Conservation (phyloP, 768 basidiomycete genomes). For the Hysterangium stoloniferum region DNA sequence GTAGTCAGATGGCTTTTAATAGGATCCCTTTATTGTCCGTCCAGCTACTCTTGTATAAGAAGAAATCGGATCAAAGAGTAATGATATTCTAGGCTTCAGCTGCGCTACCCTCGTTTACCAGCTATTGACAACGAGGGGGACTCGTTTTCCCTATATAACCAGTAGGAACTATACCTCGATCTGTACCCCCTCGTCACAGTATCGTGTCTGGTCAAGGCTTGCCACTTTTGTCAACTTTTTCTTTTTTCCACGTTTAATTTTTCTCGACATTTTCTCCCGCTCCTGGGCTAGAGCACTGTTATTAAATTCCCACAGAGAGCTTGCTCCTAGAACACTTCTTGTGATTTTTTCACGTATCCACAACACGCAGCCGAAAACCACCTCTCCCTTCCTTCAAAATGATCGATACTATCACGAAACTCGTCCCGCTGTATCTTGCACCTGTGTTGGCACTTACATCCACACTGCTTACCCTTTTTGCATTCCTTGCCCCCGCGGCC, state of each 20-base stretch:
- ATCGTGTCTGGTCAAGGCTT: background rate
- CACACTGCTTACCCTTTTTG: slow-evolving; percentile 55
- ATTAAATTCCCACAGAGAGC: background rate
- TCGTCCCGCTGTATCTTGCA: slow-evolving; percentile 57
- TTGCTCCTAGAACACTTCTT: slow-evolving; percentile 17
- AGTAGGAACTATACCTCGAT: background rate
- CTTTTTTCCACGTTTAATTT: too few relatives aligned
- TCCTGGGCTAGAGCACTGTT: slow-evolving; percentile 5
- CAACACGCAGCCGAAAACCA: too few relatives aligned
- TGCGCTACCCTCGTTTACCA: background rate
- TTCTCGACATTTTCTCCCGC: too few relatives aligned
- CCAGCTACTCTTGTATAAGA: background rate
- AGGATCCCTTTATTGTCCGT: background rate
- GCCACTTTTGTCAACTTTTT: background rate
- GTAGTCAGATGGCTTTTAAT: background rate
- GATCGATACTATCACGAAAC: slow-evolving; percentile 66
- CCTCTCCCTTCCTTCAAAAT: slow-evolving; percentile 31
- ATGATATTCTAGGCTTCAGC: background rate
- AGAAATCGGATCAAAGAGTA: background rate
- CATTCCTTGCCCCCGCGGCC: slow-evolving; percentile 58
- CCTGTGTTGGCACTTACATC: slow-evolving; percentile 60
- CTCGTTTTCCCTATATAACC: background rate
- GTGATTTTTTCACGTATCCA: slow-evolving; percentile 23
- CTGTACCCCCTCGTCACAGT: background rate
- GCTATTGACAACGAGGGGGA: background rate